phyloP scores from a whole-genome alignment of 169 alveolate species.

The Plasmodium knowlesi region DNA sequence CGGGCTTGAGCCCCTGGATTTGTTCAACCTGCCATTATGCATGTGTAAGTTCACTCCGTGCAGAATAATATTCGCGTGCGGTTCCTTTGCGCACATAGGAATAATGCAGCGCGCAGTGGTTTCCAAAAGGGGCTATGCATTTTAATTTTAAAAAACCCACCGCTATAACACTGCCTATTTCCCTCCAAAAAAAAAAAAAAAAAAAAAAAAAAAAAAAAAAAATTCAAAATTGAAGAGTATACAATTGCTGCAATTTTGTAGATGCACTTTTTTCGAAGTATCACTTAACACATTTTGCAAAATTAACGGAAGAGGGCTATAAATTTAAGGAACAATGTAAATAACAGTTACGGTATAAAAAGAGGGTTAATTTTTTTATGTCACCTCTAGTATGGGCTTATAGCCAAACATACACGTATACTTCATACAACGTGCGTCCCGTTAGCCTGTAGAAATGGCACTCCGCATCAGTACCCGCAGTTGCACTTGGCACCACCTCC shows the following conservation, averaged over 20 bases:
- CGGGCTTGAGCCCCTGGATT: background rate
- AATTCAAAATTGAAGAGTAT: background rate
- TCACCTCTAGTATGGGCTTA: background rate
- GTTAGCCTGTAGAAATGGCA: conserved; percentile 5
- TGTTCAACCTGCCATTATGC: background rate
- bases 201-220: background rate
- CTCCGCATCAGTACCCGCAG: background rate
- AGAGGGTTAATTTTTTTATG: background rate
- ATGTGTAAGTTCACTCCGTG: background rate
- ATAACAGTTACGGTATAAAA: background rate
- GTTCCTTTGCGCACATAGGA: background rate
- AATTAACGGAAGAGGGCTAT: background rate
- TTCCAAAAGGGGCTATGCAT: background rate
- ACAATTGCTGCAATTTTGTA: background rate
- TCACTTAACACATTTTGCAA: background rate
- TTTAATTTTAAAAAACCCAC: background rate
- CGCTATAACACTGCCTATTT: background rate
- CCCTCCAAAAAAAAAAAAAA: background rate
- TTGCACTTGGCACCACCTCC: background rate
- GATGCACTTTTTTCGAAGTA: background rate
- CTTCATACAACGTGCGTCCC: background rate
- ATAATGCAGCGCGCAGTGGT: background rate
- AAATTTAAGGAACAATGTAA: background rate
- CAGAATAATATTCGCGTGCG: background rate
- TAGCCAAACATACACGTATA: background rate